Conservation (phyloP, 2,329 filamentous ascomycete species). For the Chaetomiaceae sp. region DNA sequence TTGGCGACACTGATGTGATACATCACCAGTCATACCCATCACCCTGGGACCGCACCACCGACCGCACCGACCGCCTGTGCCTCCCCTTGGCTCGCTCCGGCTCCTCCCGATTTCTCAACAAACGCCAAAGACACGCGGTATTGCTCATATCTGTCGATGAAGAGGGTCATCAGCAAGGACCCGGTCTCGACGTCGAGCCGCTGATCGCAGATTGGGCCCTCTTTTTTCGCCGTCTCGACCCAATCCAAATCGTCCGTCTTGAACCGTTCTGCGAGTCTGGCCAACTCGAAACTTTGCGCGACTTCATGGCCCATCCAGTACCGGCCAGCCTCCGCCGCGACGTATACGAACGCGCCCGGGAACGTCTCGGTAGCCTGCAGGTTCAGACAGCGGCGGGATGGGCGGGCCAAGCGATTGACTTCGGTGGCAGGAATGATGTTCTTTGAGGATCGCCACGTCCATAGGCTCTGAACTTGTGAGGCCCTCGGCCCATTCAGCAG, state of each 20-base stretch:
- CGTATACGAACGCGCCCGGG: not conserved
- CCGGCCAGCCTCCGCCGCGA: not conserved
- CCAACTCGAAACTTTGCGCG: not conserved
- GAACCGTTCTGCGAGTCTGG: not conserved
- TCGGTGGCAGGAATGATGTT: not conserved
- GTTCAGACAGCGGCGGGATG: not conserved
- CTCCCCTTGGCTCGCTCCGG: no score
- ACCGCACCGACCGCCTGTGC: no score
- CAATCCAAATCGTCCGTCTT: not conserved
- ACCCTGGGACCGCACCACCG: no score
- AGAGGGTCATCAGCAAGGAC: not conserved
- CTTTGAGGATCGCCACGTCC: not conserved
- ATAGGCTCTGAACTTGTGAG: not conserved
- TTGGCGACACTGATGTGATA: no score
- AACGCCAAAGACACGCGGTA: not conserved
- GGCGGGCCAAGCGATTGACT: not conserved
- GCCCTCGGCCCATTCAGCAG: no score
- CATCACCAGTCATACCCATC: no score
- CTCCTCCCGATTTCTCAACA: no score
- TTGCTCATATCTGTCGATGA: no score
- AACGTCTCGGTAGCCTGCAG: not conserved
- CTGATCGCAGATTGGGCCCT: not conserved
- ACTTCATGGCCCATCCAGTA: not conserved
- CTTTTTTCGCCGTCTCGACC: not conserved
- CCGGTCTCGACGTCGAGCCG: not conserved